Evolutionary conservation across 495 filamentous ascomycete genomes (phyloP), one percentile per base, ranked within the genome.

Genomic region (Neurospora sp.): DNA sequence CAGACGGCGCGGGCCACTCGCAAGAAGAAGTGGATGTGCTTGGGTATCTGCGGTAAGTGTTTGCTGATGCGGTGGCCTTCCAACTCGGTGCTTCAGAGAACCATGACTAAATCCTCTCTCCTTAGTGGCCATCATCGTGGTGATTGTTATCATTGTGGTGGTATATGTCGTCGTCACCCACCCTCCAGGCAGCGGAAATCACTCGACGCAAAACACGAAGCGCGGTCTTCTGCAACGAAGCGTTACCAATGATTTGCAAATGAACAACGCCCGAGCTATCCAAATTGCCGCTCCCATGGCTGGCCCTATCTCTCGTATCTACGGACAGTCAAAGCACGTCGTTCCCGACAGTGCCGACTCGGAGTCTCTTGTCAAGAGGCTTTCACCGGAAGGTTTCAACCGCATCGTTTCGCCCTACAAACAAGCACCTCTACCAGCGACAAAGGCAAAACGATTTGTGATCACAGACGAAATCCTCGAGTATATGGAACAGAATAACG

Each of bases 1-100:
- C 84, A 84, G 40, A 96, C 91, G 74, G 94, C 96, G n/a, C 83
- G 89, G 76, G 87, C 87, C 70, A 90, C 91, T 42, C 88, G 93
- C 74, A 92, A 90, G 84, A 98, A 97, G 94, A 99, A 98, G 92
- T 99, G 96, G 96, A 95, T 93, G 78, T 97, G 94, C 82, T 81
- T 98, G 79, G 88, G 91, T 76, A 92, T 98, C 75, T 79, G 87
- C 74, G 84, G 92, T 94, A 89, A 83, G 91, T 93, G 68, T 72
- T 71, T 66, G 73, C 74, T 16, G 41, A n/a, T 42, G 20, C 20
- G 16, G 11, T 9, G 11, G 20, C 12, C 10, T 10, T 72, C 31
- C n/a, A 20, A 1, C 8, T 31, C 27, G n/a, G 22, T 16, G 39
- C 22, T 37, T 18, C n/a, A 18, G 10, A 70, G 20, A 27, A 35